Evolutionary conservation across 2,329 filamentous ascomycete genomes (phyloP), one percentile per base, ranked within the genome.

Genomic region (Atkinsonella texensis): DNA sequence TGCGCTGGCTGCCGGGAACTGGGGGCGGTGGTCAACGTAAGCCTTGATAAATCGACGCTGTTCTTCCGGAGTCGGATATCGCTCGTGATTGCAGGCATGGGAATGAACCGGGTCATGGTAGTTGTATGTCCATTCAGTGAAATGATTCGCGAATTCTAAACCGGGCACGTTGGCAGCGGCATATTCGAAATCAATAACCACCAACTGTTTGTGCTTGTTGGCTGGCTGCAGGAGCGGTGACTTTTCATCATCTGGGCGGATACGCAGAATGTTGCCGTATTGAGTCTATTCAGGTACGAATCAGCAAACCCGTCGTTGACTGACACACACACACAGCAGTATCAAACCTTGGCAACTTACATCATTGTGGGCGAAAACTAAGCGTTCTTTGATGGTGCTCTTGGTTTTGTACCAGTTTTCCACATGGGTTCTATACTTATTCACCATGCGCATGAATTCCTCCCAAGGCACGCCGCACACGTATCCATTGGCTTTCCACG

Each of bases 151-250:
- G 65, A 98, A 97, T 67, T 98, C 93, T 15, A 89, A 75, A 1
- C 89, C 93, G 0, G 82, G 83, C 0, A 84, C 76, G 64, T 97
- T 98, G 52, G 91, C 89, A 2, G 84, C 90, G 1, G 93, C 87
- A 64, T 98, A 98, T 63, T 98, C 93, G 62, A 98, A 98, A 66
- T 98, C 93, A 62, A 98, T 98, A 56, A 98, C 93, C 15, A 97
- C 79, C 13, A 98, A 79, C 68, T 95, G 91, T 68, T 95, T 97
- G 71, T 98, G 93, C 59, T 91, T 83, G 68, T 97, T 97, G 53
- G 87, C 83, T 0, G 93, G 89, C 48, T 93, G 80, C 11, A 96
- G 76, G 8, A 97, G 78, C 0, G 91, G 93, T 0, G 90, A 96
- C 59, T 89, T 84, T 58, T 88, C 79, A 65, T 81, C 76, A 51